Evolutionary conservation across 202 grass and related monocot species (phyloP).

Genomic region (Cymbopogon flexuosus): DNA sequence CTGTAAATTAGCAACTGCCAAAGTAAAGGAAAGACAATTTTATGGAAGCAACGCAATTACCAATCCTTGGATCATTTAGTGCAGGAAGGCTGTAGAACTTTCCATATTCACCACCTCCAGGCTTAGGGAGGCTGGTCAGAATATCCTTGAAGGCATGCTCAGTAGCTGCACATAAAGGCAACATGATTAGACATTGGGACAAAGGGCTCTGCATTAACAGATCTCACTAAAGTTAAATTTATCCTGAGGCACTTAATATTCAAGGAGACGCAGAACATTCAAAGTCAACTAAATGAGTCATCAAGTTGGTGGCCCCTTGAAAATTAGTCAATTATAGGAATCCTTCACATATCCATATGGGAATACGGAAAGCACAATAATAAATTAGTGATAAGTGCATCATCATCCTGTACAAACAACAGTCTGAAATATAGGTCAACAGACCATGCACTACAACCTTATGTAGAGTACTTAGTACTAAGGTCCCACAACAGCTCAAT

Average conservation of each 20-base stretch:
- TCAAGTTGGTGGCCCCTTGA: neutral
- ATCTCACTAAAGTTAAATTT: neutral
- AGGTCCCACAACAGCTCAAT: neutral
- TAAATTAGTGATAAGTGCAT: neutral
- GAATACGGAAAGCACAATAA: neutral
- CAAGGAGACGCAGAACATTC: neutral
- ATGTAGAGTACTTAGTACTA: neutral
- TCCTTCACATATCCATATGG: neutral
- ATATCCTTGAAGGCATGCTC: conserved; percentile 67
- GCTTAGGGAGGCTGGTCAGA: conserved; percentile 80
- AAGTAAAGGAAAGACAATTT: neutral
- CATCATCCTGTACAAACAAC: neutral
- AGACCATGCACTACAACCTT: neutral
- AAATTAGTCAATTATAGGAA: neutral
- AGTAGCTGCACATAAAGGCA: conserved; percentile 46
- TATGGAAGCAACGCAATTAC: conserved; percentile 39
- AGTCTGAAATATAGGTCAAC: neutral
- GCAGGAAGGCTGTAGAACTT: conserved; percentile 82
- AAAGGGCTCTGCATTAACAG: neutral
- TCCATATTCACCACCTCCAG: conserved; percentile 79
- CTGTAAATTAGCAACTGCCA: neutral
- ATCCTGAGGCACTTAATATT: neutral
- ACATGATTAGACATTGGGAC: neutral
- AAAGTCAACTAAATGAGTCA: conserved; percentile 17
- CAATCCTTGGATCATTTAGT: conserved; percentile 82